Evolutionary conservation across 2,329 filamentous ascomycete genomes (phyloP).

Genomic region (Penicillium decumbens): DNA sequence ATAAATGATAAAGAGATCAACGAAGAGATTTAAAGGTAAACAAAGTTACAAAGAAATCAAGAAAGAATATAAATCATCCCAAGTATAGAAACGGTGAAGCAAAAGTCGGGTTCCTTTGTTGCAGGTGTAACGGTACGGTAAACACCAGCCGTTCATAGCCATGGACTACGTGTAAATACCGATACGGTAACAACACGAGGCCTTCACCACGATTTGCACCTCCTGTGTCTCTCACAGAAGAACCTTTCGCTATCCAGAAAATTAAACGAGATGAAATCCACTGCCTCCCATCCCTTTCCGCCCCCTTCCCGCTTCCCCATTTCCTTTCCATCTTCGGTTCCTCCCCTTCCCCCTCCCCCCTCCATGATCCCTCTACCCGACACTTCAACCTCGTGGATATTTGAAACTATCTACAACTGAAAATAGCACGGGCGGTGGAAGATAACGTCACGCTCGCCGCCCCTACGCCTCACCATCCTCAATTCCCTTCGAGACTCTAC

Average conservation of each 20-base stretch:
- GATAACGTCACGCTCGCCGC: constrained; percentile 24
- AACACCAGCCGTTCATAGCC: background rate
- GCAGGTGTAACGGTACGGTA: constrained; percentile 8
- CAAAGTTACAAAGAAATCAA: too few species aligned
- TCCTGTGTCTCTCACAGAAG: constrained; percentile 10
- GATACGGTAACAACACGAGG: constrained; percentile 7
- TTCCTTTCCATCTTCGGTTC: constrained; percentile 14
- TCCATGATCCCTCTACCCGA: constrained; percentile 24
- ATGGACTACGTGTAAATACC: background rate
- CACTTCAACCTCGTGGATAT: constrained; percentile 31
- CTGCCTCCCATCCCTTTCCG: constrained; percentile 22
- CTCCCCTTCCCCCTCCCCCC: constrained; percentile 15
- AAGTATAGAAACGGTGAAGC: background rate
- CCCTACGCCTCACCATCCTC: constrained; percentile 4
- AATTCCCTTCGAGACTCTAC: constrained; percentile 5
- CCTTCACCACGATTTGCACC: constrained; percentile 2
- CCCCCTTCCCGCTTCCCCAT: constrained; percentile 15
- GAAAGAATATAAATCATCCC: background rate
- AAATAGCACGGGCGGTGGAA: constrained; percentile 17
- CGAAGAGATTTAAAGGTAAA: too few species aligned
- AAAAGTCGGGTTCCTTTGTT: background rate
- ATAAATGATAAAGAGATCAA: background rate
- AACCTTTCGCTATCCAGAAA: constrained; percentile 11
- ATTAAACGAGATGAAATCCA: constrained; percentile 27
- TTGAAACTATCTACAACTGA: constrained; percentile 16